Conservation (phyloP, 164 flowering plant species). For the Vitis labrusca region DNA sequence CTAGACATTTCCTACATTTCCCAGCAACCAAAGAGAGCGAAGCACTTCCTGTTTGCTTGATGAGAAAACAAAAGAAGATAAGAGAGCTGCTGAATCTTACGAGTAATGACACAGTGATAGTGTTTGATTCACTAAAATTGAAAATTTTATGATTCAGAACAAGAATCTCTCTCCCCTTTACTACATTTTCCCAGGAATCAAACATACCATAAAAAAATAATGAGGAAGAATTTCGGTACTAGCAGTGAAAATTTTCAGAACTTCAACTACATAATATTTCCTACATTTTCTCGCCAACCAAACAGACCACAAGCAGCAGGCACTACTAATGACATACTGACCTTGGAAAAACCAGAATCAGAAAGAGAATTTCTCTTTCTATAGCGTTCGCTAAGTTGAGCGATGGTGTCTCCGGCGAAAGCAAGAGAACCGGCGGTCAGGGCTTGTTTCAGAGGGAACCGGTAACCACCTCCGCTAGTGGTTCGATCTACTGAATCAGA, state of each 20-base stretch:
- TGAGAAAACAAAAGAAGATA: too few species aligned
- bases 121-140: too few species aligned
- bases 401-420: slow-evolving; percentile 86
- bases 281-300: slow-evolving; percentile 2
- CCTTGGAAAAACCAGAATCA: slow-evolving; percentile 14
- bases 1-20: too few species aligned
- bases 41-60: too few species aligned
- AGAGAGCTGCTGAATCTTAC: too few species aligned
- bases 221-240: too few species aligned
- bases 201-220: not conserved
- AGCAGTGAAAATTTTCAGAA: too few species aligned
- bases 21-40: too few species aligned
- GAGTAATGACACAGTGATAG: too few species aligned
- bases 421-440: slow-evolving; percentile 69
- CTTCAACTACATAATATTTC: too few species aligned
- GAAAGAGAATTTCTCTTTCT: slow-evolving; percentile 9
- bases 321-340: not conserved
- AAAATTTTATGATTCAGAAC: too few species aligned
- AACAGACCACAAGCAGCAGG: not conserved
- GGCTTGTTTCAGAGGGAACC: slow-evolving; percentile 77
- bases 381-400: slow-evolving; percentile 58
- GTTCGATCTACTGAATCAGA: slow-evolving; percentile 33
- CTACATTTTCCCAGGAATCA: not conserved
- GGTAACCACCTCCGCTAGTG: slow-evolving; percentile 32
- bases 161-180: too few species aligned